Conservation (phyloP, 805 yeast species). For the Torulaspora delbrueckii region DNA sequence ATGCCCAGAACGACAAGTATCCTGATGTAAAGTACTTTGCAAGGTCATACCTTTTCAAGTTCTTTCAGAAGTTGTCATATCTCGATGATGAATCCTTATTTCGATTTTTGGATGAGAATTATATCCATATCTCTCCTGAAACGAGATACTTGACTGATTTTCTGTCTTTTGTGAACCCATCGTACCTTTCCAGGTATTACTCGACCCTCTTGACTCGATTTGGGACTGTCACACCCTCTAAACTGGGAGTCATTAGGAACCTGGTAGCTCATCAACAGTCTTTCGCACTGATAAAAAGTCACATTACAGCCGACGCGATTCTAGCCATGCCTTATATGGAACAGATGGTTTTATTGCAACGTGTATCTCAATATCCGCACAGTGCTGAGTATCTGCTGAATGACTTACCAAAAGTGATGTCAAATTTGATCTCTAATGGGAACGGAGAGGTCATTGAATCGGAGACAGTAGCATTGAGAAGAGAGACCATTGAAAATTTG, state of each 20-base stretch:
- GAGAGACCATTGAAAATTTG: slow-evolving; percentile 23
- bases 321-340: slow-evolving; percentile 30
- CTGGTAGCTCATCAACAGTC: slow-evolving; percentile 16
- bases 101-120: slow-evolving; percentile 17
- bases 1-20: slow-evolving; percentile 13
- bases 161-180: slow-evolving; percentile 31
- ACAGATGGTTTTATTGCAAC: slow-evolving; percentile 30
- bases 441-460: slow-evolving; percentile 23
- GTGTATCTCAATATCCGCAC: slow-evolving; percentile 22
- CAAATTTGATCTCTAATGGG: slow-evolving; percentile 19
- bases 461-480: slow-evolving; percentile 25
- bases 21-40: slow-evolving; percentile 23
- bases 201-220: slow-evolving; percentile 10
- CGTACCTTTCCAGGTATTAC: slow-evolving; percentile 20
- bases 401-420: slow-evolving; percentile 26
- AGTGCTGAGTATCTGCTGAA: slow-evolving; percentile 17
- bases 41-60: slow-evolving; percentile 20
- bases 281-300: slow-evolving; percentile 20
- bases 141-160: slow-evolving; percentile 22
- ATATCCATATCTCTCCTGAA: slow-evolving; percentile 16
- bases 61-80: slow-evolving; percentile 26
- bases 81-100: slow-evolving; percentile 19
- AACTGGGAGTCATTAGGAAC: slow-evolving; percentile 25
- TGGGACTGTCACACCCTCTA: slow-evolving; percentile 19
- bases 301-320: slow-evolving; percentile 19